These are phyloP conservation scores for Logfia minima DNA, from an alignment of 129 eudicot species.

Conservation along the genomic window DNA sequence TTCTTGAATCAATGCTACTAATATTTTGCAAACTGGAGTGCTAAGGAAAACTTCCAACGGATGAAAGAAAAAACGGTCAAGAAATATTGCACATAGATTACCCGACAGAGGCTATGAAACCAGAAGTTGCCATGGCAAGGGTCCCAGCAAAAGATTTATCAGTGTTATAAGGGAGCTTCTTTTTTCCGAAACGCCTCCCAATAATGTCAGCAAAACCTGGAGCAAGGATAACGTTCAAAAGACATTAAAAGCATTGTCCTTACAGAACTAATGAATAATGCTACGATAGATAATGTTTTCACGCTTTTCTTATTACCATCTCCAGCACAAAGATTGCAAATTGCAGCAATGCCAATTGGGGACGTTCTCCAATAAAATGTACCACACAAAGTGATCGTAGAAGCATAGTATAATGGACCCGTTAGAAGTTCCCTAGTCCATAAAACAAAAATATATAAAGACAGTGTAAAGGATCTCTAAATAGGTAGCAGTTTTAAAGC, in stretches of 20 bases:
- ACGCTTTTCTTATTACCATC: slow-evolving; percentile 53
- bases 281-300: slow-evolving; percentile 2
- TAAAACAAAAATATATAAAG: background rate
- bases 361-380: slow-evolving; percentile 75
- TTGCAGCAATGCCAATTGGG: slow-evolving; percentile 71
- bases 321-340: slow-evolving; percentile 95
- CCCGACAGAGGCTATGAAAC: slow-evolving; percentile 80
- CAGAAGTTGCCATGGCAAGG: slow-evolving; percentile 68
- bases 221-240: background rate
- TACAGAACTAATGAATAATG: background rate
- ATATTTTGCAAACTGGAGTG: background rate
- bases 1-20: background rate
- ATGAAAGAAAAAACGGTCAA: background rate
- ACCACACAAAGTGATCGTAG: slow-evolving; percentile 66
- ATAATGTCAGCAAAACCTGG: slow-evolving; percentile 82
- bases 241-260: background rate
- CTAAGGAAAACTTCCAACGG: background rate
- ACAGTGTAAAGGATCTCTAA: background rate
- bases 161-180: slow-evolving; percentile 67
- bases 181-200: slow-evolving; percentile 73
- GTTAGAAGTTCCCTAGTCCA: slow-evolving; percentile 63
- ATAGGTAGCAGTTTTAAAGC: background rate
- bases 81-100: slow-evolving; percentile 27
- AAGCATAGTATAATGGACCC: slow-evolving; percentile 82
- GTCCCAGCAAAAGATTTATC: slow-evolving; percentile 73